A percentile compares a stretch with the other conserved stretches of the same genome.
Conservation (phyloP, 768 basidiomycete genomes). For the Rhodotorula paludigena region DNA sequence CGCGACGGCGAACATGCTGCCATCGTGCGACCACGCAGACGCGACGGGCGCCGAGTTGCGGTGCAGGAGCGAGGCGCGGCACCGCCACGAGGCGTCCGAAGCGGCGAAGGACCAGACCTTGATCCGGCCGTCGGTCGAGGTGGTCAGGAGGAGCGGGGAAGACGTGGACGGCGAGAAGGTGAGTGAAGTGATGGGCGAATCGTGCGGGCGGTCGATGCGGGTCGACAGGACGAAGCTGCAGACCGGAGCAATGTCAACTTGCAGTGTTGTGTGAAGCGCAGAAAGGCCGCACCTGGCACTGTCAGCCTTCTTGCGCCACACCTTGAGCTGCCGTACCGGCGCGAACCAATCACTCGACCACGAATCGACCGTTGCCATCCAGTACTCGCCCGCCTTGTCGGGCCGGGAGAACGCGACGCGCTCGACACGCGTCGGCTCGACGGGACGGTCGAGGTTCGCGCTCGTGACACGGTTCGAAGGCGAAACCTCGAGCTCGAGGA, state of each 20-base stretch:
- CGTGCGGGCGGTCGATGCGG: slow-evolving; percentile 82
- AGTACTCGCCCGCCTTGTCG: slow-evolving; percentile 51
- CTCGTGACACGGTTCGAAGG: slow-evolving; percentile 87
- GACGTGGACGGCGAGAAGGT: slow-evolving; percentile 60
- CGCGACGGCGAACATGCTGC: slow-evolving; percentile 72
- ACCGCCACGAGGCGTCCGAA: slow-evolving; percentile 71
- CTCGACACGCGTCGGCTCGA: slow-evolving; percentile 73
- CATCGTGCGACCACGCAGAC: slow-evolving; percentile 76
- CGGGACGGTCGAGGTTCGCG: slow-evolving; percentile 59
- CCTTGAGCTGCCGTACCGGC: slow-evolving; percentile 72
- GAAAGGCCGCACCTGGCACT: slow-evolving; percentile 61
- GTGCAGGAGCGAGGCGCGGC: slow-evolving; percentile 65
- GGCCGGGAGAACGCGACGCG: slow-evolving; percentile 58
- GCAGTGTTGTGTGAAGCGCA: no score
- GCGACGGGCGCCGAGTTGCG: slow-evolving; percentile 54
- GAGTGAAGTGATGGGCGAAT: slow-evolving; percentile 59
- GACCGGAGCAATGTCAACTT: no score
- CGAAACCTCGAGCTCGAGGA: slow-evolving; percentile 84
- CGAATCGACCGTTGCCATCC: slow-evolving; percentile 87
- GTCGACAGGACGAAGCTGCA: slow-evolving; percentile 62
- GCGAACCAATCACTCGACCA: slow-evolving; percentile 66
- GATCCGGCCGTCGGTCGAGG: slow-evolving; percentile 66
- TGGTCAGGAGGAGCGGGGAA: slow-evolving; percentile 60
- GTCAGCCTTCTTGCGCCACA: slow-evolving; percentile 73
- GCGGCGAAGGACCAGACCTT: slow-evolving; percentile 63